Evolutionary conservation across 2,329 filamentous ascomycete species (phyloP).

Genomic region (Epichloe amarillans): DNA sequence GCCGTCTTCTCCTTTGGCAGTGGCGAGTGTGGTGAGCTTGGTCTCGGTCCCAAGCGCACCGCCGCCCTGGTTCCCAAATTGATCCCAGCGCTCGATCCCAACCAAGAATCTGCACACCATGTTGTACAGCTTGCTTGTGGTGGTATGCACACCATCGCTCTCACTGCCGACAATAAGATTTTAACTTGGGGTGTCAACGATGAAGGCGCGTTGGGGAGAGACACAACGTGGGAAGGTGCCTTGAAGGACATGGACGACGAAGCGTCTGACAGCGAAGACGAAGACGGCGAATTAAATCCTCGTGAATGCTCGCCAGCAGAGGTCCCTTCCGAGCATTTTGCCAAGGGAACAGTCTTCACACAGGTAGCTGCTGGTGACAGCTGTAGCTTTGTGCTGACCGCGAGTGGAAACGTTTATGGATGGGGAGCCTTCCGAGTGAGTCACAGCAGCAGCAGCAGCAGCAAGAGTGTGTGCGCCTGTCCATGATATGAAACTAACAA

Average conservation of each 20-base stretch:
- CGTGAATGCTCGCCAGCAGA: slow-evolving; percentile 53
- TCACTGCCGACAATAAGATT: slow-evolving; percentile 71
- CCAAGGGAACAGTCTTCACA: slow-evolving; percentile 43
- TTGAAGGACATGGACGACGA: slow-evolving; percentile 42
- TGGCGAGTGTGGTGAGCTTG: slow-evolving; percentile 69
- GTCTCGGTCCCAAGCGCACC: slow-evolving; percentile 50
- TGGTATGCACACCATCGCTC: slow-evolving; percentile 67
- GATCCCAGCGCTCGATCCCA: slow-evolving; percentile 63
- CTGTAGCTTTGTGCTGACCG: slow-evolving; percentile 62
- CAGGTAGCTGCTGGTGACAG: slow-evolving; percentile 63
- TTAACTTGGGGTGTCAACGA: slow-evolving; percentile 84
- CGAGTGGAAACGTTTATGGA: slow-evolving; percentile 63
- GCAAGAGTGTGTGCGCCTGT: slow-evolving; percentile 27
- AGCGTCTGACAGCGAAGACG: slow-evolving; percentile 38
- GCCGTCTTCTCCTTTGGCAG: slow-evolving; percentile 74
- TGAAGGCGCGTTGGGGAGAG: slow-evolving; percentile 64
- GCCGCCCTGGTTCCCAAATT: slow-evolving; percentile 24
- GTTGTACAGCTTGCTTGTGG: slow-evolving; percentile 67
- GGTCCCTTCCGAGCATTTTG: slow-evolving; percentile 45
- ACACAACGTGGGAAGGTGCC: slow-evolving; percentile 56
- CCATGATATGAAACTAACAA: neutral
- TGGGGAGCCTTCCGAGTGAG: slow-evolving; percentile 68
- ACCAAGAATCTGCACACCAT: slow-evolving; percentile 42
- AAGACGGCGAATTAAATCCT: slow-evolving; percentile 58
- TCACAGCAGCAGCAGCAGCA: slow-evolving; percentile 16